A percentile compares a stretch with the other conserved stretches of the same genome.
Evolutionary conservation across 2,329 filamentous ascomycete genomes (phyloP).

Genomic region (Penicillium frequentans): DNA sequence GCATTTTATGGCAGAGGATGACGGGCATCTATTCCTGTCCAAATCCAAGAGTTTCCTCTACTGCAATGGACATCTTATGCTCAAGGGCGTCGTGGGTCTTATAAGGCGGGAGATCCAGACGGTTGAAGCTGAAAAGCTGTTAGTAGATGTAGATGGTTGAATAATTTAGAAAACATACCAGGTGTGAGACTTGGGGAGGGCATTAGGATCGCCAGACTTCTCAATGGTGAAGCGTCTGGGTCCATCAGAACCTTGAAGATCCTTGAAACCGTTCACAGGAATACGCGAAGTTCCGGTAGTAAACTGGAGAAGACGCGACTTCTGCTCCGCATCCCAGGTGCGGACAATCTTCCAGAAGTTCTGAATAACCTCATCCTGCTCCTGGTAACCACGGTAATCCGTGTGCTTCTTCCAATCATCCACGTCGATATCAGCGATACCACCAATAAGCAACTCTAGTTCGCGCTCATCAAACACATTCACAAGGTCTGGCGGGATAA

Average conservation of each 20-base stretch:
- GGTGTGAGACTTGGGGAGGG: slow-evolving; percentile 94
- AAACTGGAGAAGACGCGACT: slow-evolving; percentile 92
- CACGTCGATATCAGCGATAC: slow-evolving; percentile 99
- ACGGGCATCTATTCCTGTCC: slow-evolving; percentile 78
- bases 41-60: slow-evolving; percentile 98
- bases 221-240: slow-evolving; percentile 96
- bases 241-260: slow-evolving; percentile 94
- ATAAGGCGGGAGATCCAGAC: slow-evolving; percentile 90
- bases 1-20: not conserved
- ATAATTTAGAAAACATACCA: slow-evolving; percentile 65
- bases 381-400: slow-evolving; percentile 97
- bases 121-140: slow-evolving; percentile 74
- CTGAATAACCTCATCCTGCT: slow-evolving; percentile 94
- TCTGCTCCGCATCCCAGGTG: slow-evolving; percentile 97
- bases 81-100: slow-evolving; percentile 83
- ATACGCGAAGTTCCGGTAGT: slow-evolving; percentile 97
- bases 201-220: slow-evolving; percentile 87
- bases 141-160: slow-evolving; percentile 13
- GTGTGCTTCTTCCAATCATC: slow-evolving; percentile 99
- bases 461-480: slow-evolving; percentile 99
- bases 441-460: slow-evolving; percentile 91
- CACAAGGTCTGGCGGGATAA: slow-evolving; percentile 93
- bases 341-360: slow-evolving; percentile 98
- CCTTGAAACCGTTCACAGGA: slow-evolving; percentile 98
- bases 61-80: slow-evolving; percentile 89